Evolutionary conservation across 768 basidiomycete genomes (phyloP).

Genomic region (Termitomyces sp.): DNA sequence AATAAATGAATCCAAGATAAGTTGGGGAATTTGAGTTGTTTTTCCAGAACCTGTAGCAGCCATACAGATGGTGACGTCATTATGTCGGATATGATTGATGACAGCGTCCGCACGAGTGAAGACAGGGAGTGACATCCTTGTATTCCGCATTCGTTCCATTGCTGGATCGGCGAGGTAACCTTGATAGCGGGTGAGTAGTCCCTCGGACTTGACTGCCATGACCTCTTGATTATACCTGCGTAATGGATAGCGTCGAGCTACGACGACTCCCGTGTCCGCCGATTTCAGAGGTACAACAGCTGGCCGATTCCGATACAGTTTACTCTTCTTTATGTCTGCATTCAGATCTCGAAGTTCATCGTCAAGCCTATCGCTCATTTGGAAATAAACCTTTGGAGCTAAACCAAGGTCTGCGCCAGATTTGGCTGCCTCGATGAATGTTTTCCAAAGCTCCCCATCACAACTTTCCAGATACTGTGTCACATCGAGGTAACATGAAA

Average conservation of each 20-base stretch:
- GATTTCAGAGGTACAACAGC: conserved; percentile 16
- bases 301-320: conserved; percentile 64
- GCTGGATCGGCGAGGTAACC: conserved; percentile 56
- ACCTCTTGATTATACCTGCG: conserved; percentile 24
- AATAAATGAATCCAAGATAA: conserved; percentile 83
- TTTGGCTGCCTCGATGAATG: conserved; percentile 56
- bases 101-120: conserved; percentile 63
- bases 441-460: conserved; percentile 75
- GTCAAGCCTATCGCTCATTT: conserved; percentile 57
- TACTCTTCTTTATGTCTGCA: conserved; percentile 56
- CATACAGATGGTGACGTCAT: conserved; percentile 88
- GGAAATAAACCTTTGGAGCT: conserved; percentile 64
- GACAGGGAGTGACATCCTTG: conserved; percentile 71
- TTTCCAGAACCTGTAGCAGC: conserved; percentile 91
- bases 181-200: conserved; percentile 48
- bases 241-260: conserved; percentile 5
- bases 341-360: conserved; percentile 70
- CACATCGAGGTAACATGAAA: conserved; percentile 82
- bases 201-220: conserved; percentile 48
- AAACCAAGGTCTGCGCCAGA: conserved; percentile 66
- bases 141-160: conserved; percentile 60
- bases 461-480: conserved; percentile 81
- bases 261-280: not conserved
- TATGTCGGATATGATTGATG: conserved; percentile 58
- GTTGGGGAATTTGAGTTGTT: conserved; percentile 92